Evolutionary conservation across 768 basidiomycete genomes (phyloP).

Genomic region (Dentipellis sp.): DNA sequence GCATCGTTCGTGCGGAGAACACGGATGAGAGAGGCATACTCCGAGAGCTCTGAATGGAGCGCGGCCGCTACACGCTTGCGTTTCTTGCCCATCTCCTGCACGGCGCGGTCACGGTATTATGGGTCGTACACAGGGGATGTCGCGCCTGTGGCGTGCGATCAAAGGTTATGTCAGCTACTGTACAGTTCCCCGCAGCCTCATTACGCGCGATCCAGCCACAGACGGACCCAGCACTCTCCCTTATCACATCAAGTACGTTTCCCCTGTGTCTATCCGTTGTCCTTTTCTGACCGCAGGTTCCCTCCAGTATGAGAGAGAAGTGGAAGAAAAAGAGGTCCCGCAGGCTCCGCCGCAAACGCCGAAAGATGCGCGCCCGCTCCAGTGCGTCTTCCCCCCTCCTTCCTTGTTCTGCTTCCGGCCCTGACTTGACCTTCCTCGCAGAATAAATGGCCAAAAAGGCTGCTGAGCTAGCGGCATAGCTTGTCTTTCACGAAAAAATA

Average conservation of each 20-base stretch:
- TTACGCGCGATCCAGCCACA: background rate
- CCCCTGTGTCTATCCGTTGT: background rate
- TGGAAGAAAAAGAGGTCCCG: conserved; percentile 95
- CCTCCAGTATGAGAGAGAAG: conserved; percentile 84
- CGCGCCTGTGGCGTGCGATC: conserved; percentile 13
- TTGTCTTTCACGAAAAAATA: background rate
- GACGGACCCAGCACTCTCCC: conserved; percentile 9
- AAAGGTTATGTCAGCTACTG: conserved; percentile 21
- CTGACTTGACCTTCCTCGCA: conserved; percentile 12
- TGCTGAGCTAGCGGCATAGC: conserved; percentile 6
- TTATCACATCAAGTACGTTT: conserved; percentile 10
- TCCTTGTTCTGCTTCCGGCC: background rate
- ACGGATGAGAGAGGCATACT: conserved; percentile 59
- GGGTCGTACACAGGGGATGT: background rate
- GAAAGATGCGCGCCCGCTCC: conserved; percentile 95
- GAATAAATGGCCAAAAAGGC: conserved; percentile 24
- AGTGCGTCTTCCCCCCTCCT: conserved; percentile 43
- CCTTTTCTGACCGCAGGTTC: background rate
- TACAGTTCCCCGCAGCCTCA: conserved; percentile 28
- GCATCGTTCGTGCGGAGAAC: conserved; percentile 48
- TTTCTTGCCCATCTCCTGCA: conserved; percentile 26
- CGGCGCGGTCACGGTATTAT: background rate
- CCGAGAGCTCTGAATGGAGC: conserved; percentile 55
- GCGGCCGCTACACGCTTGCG: conserved; percentile 39
- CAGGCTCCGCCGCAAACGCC: conserved; percentile 87